A percentile compares a stretch with the other conserved stretches of the same genome.
These are phyloP conservation scores for Pulicaria dysenterica DNA, from an alignment of 129 eudicot genomes.

Conservation along the genomic window DNA sequence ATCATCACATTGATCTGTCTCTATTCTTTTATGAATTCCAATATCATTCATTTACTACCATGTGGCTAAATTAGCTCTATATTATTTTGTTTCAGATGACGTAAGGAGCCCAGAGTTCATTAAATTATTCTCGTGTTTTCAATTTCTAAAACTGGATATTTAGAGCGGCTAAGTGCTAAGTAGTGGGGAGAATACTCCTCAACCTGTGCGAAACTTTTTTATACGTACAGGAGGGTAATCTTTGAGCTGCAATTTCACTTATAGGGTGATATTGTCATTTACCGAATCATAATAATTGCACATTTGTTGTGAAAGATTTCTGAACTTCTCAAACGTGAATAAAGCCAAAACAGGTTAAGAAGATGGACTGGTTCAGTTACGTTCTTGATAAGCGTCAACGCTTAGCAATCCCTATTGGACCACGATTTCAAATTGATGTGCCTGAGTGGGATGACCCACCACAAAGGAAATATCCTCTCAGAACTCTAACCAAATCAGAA, in stretches of 20 bases:
- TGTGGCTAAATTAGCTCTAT: not conserved
- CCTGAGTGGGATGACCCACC: slow-evolving; percentile 53
- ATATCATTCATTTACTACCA: not conserved
- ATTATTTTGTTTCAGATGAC: slow-evolving; percentile 4
- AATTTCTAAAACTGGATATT: slow-evolving; percentile 8
- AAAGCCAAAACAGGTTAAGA: slow-evolving; percentile 25
- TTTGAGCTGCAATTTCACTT: not conserved
- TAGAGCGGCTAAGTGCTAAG: not conserved
- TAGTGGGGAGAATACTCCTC: no score
- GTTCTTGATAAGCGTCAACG: slow-evolving; percentile 22
- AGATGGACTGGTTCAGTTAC: slow-evolving; percentile 18
- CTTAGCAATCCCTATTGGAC: slow-evolving; percentile 59
- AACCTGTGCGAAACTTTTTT: slow-evolving; percentile 1
- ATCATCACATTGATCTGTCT: not conserved
- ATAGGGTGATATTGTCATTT: slow-evolving; percentile 18
- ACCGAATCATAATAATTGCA: not conserved
- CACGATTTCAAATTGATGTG: slow-evolving; percentile 61
- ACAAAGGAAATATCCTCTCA: slow-evolving; percentile 26
- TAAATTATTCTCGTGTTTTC: slow-evolving; percentile 3
- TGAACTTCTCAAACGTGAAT: slow-evolving; percentile 30
- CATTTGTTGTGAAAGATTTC: not conserved
- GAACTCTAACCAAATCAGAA: slow-evolving; percentile 20
- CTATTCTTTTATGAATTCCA: slow-evolving; percentile 18
- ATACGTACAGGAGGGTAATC: slow-evolving; percentile 6
- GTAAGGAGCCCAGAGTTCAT: not conserved